Evolutionary conservation across 768 basidiomycete species (phyloP).

Genomic region (Boletus sp.): DNA sequence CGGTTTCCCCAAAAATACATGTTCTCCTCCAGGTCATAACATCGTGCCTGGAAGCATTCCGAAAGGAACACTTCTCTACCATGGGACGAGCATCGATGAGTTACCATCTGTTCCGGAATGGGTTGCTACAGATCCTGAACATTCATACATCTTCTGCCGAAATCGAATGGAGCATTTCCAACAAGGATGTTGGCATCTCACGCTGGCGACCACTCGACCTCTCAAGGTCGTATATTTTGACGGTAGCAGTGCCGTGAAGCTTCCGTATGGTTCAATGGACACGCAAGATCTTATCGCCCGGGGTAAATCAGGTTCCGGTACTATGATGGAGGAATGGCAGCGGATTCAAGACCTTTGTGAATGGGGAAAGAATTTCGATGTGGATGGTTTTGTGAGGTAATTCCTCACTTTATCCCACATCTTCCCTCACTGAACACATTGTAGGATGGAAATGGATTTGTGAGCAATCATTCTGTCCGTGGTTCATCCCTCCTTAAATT

Average conservation of each 20-base stretch:
- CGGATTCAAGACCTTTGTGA: constrained; percentile 41
- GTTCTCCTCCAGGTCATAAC: constrained; percentile 2
- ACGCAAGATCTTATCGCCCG: constrained; percentile 48
- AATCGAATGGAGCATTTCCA: not conserved
- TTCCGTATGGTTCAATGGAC: constrained; percentile 42
- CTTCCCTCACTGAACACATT: not conserved
- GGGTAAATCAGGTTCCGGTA: constrained; percentile 29
- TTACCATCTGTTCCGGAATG: constrained; percentile 11
- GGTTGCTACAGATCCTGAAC: too few species aligned
- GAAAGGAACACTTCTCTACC: constrained; percentile 34
- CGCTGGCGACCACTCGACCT: constrained; percentile 24
- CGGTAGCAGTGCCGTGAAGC: constrained; percentile 47
- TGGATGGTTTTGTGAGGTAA: constrained; percentile 51
- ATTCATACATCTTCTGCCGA: too few species aligned
- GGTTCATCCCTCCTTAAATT: not conserved
- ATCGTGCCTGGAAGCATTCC: constrained; percentile 31
- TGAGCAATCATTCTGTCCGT: constrained; percentile 7
- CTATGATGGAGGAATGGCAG: constrained; percentile 29
- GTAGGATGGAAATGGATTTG: constrained; percentile 34
- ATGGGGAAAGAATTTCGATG: constrained; percentile 39
- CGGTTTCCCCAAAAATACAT: constrained; percentile 1
- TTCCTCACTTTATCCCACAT: not conserved
- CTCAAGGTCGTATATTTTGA: constrained; percentile 53
- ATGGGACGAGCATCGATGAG: constrained; percentile 18
- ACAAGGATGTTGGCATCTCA: constrained; percentile 18